These are phyloP conservation scores for Naganishia vishniacii DNA, from an alignment of 768 basidiomycete genomes.

Conservation along the genomic window DNA sequence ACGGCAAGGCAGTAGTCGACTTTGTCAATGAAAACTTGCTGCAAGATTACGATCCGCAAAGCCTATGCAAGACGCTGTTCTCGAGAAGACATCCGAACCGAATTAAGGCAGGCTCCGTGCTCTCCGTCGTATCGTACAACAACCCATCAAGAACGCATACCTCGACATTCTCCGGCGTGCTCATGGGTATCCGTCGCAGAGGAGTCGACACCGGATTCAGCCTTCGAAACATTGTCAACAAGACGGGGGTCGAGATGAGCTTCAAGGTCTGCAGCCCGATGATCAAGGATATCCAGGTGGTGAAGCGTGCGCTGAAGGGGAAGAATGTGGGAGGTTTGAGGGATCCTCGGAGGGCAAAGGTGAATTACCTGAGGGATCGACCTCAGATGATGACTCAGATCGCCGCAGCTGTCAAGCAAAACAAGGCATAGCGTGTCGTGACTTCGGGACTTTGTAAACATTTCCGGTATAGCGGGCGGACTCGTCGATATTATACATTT, in stretches of 20 bases:
- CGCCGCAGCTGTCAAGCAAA: conserved; percentile 41
- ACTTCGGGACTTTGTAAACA: conserved; percentile 1
- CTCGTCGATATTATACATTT: not conserved
- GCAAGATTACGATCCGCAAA: conserved; percentile 57
- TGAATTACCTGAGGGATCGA: conserved; percentile 45
- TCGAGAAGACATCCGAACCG: conserved; percentile 63
- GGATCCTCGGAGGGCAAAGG: conserved; percentile 39
- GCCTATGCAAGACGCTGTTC: conserved; percentile 66
- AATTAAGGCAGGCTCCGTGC: conserved; percentile 75
- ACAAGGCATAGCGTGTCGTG: conserved; percentile 11
- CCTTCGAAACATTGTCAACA: conserved; percentile 80
- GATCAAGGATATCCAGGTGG: conserved; percentile 76
- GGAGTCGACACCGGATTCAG: conserved; percentile 83
- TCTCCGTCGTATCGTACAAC: conserved; percentile 62
- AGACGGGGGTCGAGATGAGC: conserved; percentile 88
- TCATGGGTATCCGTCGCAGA: conserved; percentile 64
- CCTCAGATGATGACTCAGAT: conserved; percentile 42
- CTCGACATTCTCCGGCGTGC: conserved; percentile 71
- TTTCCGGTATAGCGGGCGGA: no score
- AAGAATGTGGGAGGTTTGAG: conserved; percentile 34
- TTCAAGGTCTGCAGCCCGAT: conserved; percentile 81
- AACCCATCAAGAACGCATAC: conserved; percentile 65
- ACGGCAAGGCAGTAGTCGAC: conserved; percentile 38
- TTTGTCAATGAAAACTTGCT: conserved; percentile 56
- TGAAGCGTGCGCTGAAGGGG: conserved; percentile 46